These are phyloP conservation scores for Syzygium grande DNA, from an alignment of 345 rosid species.

Conservation along the genomic window DNA sequence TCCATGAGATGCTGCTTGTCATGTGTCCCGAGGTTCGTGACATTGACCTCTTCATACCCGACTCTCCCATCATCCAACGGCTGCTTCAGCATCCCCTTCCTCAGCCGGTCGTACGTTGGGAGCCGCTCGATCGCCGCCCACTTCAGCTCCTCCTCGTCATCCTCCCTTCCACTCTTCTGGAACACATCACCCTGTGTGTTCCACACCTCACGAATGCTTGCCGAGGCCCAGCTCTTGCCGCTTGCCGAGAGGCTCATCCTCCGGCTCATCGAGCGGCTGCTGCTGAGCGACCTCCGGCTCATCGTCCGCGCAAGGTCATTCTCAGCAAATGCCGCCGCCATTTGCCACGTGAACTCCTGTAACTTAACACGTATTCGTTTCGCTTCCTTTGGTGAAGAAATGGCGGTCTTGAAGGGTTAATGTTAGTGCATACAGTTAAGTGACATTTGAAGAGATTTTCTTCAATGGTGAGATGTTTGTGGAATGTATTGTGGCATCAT, in stretches of 20 bases:
- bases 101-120: constrained; percentile 43
- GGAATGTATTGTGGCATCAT: not conserved
- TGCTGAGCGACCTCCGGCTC: constrained; percentile 19
- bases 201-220: constrained; percentile 38
- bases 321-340: constrained; percentile 19
- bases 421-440: not conserved
- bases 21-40: constrained; percentile 25
- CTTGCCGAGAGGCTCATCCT: constrained; percentile 22
- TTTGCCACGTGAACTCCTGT: not conserved
- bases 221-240: constrained; percentile 25
- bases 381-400: not conserved
- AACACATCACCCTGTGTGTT: constrained; percentile 25
- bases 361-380: not conserved
- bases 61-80: constrained; percentile 26
- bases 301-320: constrained; percentile 1
- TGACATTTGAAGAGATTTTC: not conserved
- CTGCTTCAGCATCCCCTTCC: constrained; percentile 26
- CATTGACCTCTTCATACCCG: constrained; percentile 35
- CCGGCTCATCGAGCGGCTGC: constrained; percentile 17
- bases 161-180: constrained; percentile 23
- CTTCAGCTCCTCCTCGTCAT: constrained; percentile 46
- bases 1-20: constrained; percentile 32
- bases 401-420: not conserved
- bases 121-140: constrained; percentile 62
- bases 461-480: not conserved